Evolutionary conservation across 202 grass and related monocot genomes (phyloP).

Genomic region (Miscanthus sacchariflorus): DNA sequence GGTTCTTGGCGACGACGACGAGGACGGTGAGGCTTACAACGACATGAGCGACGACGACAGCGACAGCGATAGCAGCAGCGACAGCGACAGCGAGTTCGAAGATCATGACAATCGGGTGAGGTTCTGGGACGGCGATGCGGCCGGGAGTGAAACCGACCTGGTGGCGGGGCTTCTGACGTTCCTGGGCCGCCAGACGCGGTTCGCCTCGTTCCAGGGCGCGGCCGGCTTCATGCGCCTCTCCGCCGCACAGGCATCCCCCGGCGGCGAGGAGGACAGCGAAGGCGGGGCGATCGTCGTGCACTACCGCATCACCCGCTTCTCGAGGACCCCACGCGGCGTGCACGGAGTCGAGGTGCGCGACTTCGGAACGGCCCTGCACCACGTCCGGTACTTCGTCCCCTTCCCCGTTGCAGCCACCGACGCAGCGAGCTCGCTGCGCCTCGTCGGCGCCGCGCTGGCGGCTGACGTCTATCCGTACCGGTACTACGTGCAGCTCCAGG

Average conservation of each 20-base stretch:
- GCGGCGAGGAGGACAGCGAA: not conserved
- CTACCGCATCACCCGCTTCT: slow-evolving; percentile 6
- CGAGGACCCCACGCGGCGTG: no score
- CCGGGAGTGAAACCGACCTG: not conserved
- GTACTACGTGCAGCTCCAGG: not conserved
- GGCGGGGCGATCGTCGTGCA: not conserved
- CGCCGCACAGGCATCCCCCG: not conserved
- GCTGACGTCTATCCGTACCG: not conserved
- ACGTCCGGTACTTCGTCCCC: not conserved
- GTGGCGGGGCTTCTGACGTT: not conserved
- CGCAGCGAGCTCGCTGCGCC: not conserved
- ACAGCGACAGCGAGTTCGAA: not conserved
- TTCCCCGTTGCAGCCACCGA: not conserved
- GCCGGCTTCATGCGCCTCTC: slow-evolving; percentile 3
- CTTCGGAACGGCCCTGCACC: not conserved
- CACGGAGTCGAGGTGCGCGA: no score
- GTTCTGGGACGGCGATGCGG: not conserved
- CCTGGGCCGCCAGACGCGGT: not conserved
- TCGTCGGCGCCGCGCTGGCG: not conserved
- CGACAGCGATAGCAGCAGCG: not conserved
- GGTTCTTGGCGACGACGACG: not conserved
- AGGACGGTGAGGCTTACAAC: not conserved
- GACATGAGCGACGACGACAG: not conserved
- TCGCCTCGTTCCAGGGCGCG: not conserved
- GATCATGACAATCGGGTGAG: not conserved